Percentiles rank a stretch among this genome's conserved stretches.
These are phyloP conservation scores for Rhodosporidiobolus sp. DNA, from an alignment of 768 basidiomycete species.

Conservation along the genomic window DNA sequence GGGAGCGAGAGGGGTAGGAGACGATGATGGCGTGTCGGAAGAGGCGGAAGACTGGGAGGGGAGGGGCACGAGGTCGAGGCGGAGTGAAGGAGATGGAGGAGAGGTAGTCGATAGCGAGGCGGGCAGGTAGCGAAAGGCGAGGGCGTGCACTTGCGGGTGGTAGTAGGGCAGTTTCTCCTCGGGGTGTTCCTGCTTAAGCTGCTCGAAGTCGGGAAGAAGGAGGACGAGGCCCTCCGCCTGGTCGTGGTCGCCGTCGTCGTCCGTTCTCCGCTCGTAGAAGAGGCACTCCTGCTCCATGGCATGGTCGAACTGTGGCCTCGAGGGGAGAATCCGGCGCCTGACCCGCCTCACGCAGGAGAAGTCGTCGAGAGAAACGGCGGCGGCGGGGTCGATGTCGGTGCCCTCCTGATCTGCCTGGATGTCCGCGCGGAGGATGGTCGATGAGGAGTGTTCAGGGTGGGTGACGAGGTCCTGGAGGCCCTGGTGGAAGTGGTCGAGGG, in stretches of 20 bases:
- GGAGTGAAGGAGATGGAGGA: not conserved
- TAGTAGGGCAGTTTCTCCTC: constrained; percentile 69
- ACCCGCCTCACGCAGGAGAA: constrained; percentile 57
- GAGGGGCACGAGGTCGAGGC: constrained; percentile 26
- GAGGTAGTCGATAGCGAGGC: constrained; percentile 2
- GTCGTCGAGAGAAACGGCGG: constrained; percentile 47
- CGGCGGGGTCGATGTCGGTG: not conserved
- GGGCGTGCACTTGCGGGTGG: constrained; percentile 73
- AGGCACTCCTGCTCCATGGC: constrained; percentile 28
- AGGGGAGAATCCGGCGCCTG: constrained; percentile 68
- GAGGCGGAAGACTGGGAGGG: not conserved
- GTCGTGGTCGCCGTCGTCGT: not conserved
- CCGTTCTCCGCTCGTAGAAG: constrained; percentile 4
- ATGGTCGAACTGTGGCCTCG: constrained; percentile 71
- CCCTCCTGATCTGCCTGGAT: constrained; percentile 53
- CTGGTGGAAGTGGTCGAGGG: constrained; percentile 6
- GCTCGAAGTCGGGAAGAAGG: constrained; percentile 49
- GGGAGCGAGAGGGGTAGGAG: not conserved
- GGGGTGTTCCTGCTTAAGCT: constrained; percentile 45
- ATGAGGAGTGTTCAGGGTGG: constrained; percentile 91
- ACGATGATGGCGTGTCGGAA: no score
- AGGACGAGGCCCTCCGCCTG: constrained; percentile 44
- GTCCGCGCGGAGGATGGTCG: constrained; percentile 82
- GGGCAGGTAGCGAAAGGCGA: constrained; percentile 73
- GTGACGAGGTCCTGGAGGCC: constrained; percentile 56